Evolutionary conservation across 768 basidiomycete genomes (phyloP), one percentile per base, ranked within the genome.

Genomic region (Pholiota conissans): DNA sequence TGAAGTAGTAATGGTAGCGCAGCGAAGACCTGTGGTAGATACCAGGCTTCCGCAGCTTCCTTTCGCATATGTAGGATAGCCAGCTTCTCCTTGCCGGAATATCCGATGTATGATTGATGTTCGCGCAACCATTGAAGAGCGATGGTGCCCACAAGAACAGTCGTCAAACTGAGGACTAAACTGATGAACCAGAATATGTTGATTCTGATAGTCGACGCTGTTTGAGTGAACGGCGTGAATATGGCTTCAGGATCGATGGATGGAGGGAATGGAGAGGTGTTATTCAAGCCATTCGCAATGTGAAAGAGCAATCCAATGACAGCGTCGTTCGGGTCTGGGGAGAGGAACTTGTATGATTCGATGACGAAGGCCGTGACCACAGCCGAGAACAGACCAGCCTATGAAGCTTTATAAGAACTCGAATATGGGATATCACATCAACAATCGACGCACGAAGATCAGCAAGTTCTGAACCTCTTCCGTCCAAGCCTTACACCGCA

Each of bases 391-490:
- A 54, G 47, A 34, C 52, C 48, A 54, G 53, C 47, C 48, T 54
- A n/a, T 16, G 22, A 4, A 40, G 3, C 16, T 9, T 14, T 20
- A 13, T 54, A 27, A 32, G 53, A 13, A 42, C 27, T 8, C 3
- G n/a, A 7, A 45, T 20, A 45, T 11, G 10, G 22, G 13, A 45
- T 34, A 54, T 13, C 39, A 53, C 27, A n/a, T 28, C 14, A 20
- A 3, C 16, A 10, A 7, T 14, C 27, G 27, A 53, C 63, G 51
- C 46, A 67, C 65, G 34, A 67, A 65, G 18, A 67, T 60, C 34
- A 67, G 46, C 5, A 67, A 48, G 18, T 62, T 64, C 24, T 67
- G 61, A n/a, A 67, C 55, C 42, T 64, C 63, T 11, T 67, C 63
- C n/a, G 51, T 63, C 63, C 63, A 65, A 4, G 49, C 60, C 26